Evolutionary conservation across 2,329 filamentous ascomycete species (phyloP).

Genomic region (Fusarium avenaceum): DNA sequence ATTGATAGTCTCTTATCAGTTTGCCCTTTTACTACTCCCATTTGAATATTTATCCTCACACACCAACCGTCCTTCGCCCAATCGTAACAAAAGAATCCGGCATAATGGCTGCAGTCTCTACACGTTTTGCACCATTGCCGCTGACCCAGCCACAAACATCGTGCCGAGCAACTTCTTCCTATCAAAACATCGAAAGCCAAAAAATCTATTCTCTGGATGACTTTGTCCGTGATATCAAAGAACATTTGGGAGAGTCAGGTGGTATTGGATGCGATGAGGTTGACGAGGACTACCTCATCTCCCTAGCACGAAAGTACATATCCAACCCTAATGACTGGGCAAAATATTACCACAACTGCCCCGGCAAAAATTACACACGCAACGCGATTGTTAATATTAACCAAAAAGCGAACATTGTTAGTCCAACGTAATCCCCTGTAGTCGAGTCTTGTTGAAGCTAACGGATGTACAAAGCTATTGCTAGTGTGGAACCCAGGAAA

Average conservation of each 20-base stretch:
- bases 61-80: background rate
- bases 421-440: fast-evolving
- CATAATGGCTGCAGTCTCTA: slow-evolving; percentile 21
- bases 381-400: slow-evolving; percentile 18
- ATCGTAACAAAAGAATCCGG: background rate
- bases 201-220: background rate
- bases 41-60: background rate
- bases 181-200: background rate
- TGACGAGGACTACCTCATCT: slow-evolving; percentile 19
- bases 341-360: slow-evolving; percentile 18
- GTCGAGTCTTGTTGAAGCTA: background rate
- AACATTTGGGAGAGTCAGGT: background rate
- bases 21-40: background rate
- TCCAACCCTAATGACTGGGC: slow-evolving; percentile 25
- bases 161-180: background rate
- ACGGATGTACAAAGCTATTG: background rate
- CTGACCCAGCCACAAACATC: slow-evolving; percentile 3
- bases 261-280: slow-evolving; percentile 20
- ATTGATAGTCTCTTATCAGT: background rate
- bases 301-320: slow-evolving; percentile 1
- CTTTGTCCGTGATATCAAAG: background rate
- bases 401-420: slow-evolving; percentile 17
- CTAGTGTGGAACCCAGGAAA: slow-evolving; percentile 27
- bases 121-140: slow-evolving; percentile 10
- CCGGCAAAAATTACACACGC: slow-evolving; percentile 19